Conservation (phyloP, 768 basidiomycete species). For the Boletus pseudo-olivaceus region DNA sequence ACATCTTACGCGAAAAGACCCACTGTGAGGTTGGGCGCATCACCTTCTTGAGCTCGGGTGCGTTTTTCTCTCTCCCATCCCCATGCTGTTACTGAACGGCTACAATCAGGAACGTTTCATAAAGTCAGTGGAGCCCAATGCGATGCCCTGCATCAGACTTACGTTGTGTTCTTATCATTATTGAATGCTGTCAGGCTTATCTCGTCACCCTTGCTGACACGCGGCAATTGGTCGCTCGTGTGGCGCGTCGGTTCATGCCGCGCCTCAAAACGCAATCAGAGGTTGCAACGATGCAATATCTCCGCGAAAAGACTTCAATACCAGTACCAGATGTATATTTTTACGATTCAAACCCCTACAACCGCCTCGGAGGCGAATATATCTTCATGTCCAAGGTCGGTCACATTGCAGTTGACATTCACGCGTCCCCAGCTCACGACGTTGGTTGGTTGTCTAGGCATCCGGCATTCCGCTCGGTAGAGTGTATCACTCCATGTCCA, state of each 20-base stretch:
- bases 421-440: constrained; percentile 1
- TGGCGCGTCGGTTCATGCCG: constrained; percentile 84
- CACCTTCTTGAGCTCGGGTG: constrained; percentile 70
- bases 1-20: constrained; percentile 73
- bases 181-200: constrained; percentile 58
- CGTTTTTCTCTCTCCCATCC: constrained; percentile 23
- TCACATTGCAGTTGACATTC: constrained; percentile 6
- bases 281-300: constrained; percentile 79
- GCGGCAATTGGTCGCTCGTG: constrained; percentile 67
- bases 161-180: not conserved
- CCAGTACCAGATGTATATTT: constrained; percentile 75
- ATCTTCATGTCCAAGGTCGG: constrained; percentile 84
- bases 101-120: constrained; percentile 72
- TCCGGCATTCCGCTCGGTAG: constrained; percentile 65
- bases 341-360: constrained; percentile 81
- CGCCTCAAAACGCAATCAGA: constrained; percentile 85
- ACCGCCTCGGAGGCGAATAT: constrained; percentile 80
- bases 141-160: not conserved
- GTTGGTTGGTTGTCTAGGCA: constrained; percentile 44
- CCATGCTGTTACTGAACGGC: constrained; percentile 1
- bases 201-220: constrained; percentile 62
- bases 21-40: constrained; percentile 65
- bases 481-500: constrained; percentile 68
- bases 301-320: constrained; percentile 64
- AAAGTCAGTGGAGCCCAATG: constrained; percentile 45